phyloP scores from a whole-genome alignment of 768 basidiomycete genomes.

The Suillus tomentosus region DNA sequence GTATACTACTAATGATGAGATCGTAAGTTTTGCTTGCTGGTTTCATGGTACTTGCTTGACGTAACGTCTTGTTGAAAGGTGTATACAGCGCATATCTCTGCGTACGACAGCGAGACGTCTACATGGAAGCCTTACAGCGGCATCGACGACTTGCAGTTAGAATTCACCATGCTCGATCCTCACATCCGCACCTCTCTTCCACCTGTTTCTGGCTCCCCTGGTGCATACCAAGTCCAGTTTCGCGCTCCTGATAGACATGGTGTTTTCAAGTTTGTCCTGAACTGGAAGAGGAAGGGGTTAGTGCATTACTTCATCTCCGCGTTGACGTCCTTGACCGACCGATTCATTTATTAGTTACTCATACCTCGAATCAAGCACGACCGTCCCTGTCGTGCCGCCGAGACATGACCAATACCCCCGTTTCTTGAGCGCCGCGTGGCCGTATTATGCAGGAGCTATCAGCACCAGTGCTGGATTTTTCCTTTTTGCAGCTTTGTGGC shows the following conservation, averaged over 20 bases:
- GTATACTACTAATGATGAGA: conserved; percentile 86
- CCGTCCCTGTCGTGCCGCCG: conserved; percentile 88
- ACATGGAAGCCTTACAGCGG: conserved; percentile 75
- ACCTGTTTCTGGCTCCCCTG: conserved; percentile 55
- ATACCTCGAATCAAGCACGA: conserved; percentile 71
- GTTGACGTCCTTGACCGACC: neutral
- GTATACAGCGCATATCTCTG: conserved; percentile 73
- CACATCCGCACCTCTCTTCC: conserved; percentile 82
- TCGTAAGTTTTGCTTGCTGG: conserved; percentile 51
- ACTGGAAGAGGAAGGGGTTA: conserved; percentile 88
- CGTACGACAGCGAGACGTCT: conserved; percentile 54
- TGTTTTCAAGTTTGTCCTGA: conserved; percentile 95
- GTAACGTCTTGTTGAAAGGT: conserved; percentile 46
- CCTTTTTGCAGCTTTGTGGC: conserved; percentile 84
- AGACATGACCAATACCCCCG: conserved; percentile 94
- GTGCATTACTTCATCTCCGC: conserved; percentile 24
- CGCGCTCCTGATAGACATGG: conserved; percentile 93
- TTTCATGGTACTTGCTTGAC: conserved; percentile 6
- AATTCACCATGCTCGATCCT: conserved; percentile 99
- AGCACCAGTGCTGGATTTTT: conserved; percentile 87
- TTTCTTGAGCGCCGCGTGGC: conserved; percentile 94
- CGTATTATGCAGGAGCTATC: conserved; percentile 90
- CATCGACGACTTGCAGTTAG: conserved; percentile 82
- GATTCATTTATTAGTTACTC: conserved; percentile 54
- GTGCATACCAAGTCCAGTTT: conserved; percentile 82